Percentiles rank a stretch among this genome's conserved stretches.
Conservation (phyloP, 768 basidiomycete genomes). For the Rhizopogon vulgaris region DNA sequence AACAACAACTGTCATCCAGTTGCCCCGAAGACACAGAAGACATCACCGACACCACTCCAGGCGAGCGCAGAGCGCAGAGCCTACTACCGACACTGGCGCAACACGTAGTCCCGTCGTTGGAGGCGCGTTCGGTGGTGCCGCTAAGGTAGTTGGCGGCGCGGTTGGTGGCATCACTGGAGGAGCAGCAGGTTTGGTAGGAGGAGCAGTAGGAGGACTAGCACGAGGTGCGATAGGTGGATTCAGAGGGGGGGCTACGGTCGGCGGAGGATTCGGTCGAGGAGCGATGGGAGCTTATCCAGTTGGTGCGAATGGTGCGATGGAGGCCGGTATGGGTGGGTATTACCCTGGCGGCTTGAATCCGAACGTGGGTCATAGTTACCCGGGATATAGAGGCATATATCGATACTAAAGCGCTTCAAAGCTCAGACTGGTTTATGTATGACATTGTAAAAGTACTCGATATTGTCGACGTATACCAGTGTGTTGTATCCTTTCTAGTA, state of each 20-base stretch:
- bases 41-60: not conserved
- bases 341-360: not conserved
- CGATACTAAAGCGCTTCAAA: not conserved
- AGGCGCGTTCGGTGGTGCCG: too few relatives aligned
- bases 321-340: not conserved
- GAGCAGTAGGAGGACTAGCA: too few relatives aligned
- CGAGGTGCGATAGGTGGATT: not conserved
- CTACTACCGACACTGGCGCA: not conserved
- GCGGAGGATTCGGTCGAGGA: not conserved
- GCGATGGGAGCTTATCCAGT: not conserved
- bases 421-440: not conserved
- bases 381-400: not conserved
- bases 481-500: not conserved
- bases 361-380: not conserved
- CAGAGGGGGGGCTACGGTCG: too few relatives aligned
- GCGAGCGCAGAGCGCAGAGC: slow-evolving; percentile 5
- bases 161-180: too few relatives aligned
- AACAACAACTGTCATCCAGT: slow-evolving; percentile 3
- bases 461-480: not conserved
- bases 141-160: too few relatives aligned
- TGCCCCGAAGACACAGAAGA: slow-evolving; percentile 1
- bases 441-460: too few relatives aligned
- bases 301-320: not conserved
- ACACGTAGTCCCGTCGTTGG: too few relatives aligned
- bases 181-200: too few relatives aligned